Evolutionary conservation across 306 rosid species (phyloP).

Genomic region (Mucuna pruriens): DNA sequence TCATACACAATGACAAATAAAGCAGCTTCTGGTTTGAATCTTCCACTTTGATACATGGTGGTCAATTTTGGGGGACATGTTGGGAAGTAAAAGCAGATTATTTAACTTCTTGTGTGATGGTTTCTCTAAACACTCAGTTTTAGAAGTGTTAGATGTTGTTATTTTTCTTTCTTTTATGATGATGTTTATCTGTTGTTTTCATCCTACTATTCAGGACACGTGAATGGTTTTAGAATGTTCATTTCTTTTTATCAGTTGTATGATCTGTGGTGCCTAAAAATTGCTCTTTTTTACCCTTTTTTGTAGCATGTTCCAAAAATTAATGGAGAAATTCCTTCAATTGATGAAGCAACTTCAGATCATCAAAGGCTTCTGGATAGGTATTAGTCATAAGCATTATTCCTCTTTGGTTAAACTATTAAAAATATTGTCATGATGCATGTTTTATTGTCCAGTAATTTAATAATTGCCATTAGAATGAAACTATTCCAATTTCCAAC

Average conservation of each 20-base stretch:
- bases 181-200: constrained; percentile 13
- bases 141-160: background rate
- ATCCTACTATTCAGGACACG: background rate
- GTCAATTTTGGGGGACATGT: background rate
- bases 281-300: constrained; percentile 4
- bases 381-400: constrained; percentile 45
- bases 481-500: background rate
- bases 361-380: constrained; percentile 90
- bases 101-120: background rate
- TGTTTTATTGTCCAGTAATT: constrained; percentile 1
- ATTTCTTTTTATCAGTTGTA: constrained; percentile 16
- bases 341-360: constrained; percentile 89
- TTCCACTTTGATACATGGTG: background rate
- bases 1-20: background rate
- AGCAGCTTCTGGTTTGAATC: constrained; percentile 18
- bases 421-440: constrained; percentile 10
- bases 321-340: constrained; percentile 92
- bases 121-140: constrained; percentile 23
- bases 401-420: constrained; percentile 1
- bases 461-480: background rate
- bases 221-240: constrained; percentile 14
- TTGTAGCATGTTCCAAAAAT: constrained; percentile 88
- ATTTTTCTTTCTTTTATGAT: background rate
- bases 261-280: background rate
- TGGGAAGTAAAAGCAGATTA: background rate